Evolutionary conservation across 345 rosid species (phyloP), one percentile per base, ranked within the genome.

Genomic region (Jatropha curcas): DNA sequence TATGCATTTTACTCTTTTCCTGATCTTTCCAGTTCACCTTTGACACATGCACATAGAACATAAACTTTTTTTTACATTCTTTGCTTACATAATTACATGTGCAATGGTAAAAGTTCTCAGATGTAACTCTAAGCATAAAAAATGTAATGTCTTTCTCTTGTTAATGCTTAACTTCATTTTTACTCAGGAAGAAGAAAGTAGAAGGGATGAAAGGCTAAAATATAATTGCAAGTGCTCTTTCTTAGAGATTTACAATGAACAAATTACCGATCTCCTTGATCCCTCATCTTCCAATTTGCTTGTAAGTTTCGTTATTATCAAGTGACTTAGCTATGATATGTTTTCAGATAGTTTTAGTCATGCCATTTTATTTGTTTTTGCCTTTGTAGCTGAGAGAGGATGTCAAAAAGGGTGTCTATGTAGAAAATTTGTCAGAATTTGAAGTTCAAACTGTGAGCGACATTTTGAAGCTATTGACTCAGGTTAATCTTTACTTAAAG

Each of bases 201-300:
- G 97, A 66, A 88, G 88, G 70, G 98, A 92, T 80, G 99, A 91
- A 84, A 89, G 83, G 34, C 85, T 95, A 45, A 89, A 84, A 70
- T 95, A 92, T 78, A 82, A 85, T 70, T 92, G 99, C 92, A 95
- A 95, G 82, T 95, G 99, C 83, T 92, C 98, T 39, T 94, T 92
- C 82, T 86, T 95, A 66, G 99, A 95, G 83, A 95, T 95, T 65
- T 92, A 95, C 79, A 95, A 95, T 66, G 98, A 95, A 71, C 99
- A 95, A 77, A 87, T 95, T 67, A 81, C 90, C n/a, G 99, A 92
- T 76, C 99, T 95, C 73, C 97, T 95, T 25, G 98, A 95, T 82
- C 96, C 99, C 56, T 92, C 96, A 60, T 86, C 98, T 45, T 76
- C 92, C 67, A 95, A 91, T 85, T 85, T 95, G 77, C 88, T 84